Percentiles rank a stretch among this genome's conserved stretches.
phyloP scores from a whole-genome alignment of 441 rosid species.

The Croton setiger region DNA sequence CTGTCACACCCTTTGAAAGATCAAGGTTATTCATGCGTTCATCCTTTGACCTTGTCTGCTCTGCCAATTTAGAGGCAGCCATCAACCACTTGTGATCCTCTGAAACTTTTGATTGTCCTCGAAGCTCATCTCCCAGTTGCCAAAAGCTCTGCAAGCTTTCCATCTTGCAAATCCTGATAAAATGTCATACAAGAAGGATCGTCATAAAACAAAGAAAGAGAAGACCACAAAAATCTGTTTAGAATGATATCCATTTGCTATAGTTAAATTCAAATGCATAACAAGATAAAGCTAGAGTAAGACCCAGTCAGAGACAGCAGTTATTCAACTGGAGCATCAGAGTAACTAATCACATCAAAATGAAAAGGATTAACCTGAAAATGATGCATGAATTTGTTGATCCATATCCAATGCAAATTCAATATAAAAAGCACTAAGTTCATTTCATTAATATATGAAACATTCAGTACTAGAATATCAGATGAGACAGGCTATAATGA shows the following conservation, averaged over 20 bases:
- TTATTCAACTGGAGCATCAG: neutral
- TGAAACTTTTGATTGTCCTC: constrained; percentile 75
- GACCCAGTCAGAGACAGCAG: neutral
- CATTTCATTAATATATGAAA: neutral
- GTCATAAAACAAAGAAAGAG: neutral
- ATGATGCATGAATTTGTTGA: neutral
- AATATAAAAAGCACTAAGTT: neutral
- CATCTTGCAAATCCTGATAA: constrained; percentile 41
- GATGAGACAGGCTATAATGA: neutral
- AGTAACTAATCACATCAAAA: constrained; percentile 1
- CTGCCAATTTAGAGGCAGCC: constrained; percentile 90
- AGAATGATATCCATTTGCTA: neutral
- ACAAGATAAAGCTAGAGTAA: neutral
- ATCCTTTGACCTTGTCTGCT: constrained; percentile 76
- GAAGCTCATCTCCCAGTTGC: constrained; percentile 92
- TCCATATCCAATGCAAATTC: neutral
- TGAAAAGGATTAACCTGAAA: neutral
- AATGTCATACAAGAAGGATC: constrained; percentile 12
- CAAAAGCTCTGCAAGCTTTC: constrained; percentile 70
- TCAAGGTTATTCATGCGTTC: constrained; percentile 90
- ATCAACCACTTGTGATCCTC: constrained; percentile 90
- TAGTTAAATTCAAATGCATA: neutral
- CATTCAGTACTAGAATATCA: neutral
- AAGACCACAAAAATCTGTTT: neutral
- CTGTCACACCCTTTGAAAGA: constrained; percentile 67